A percentile compares a stretch with the other conserved stretches of the same genome.
Evolutionary conservation across 164 flowering plant species (phyloP).

Genomic region (Hamamelis virginiana): DNA sequence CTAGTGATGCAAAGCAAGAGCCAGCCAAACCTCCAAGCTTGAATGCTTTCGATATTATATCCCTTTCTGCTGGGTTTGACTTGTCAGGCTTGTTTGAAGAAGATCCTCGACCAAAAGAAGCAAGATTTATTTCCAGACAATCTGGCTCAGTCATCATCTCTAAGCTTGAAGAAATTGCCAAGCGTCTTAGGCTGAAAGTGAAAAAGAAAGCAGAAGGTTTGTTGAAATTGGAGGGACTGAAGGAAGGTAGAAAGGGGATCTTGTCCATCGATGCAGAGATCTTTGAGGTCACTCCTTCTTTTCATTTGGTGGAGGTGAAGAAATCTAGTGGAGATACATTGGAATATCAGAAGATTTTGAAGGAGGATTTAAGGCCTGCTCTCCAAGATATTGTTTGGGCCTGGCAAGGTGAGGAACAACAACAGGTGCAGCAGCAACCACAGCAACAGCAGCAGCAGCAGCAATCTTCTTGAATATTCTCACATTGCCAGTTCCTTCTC

Average conservation of each 20-base stretch:
- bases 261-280: slow-evolving; percentile 78
- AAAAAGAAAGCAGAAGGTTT: slow-evolving; percentile 54
- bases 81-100: slow-evolving; percentile 70
- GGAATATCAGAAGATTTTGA: slow-evolving; percentile 61
- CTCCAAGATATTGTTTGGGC: slow-evolving; percentile 79
- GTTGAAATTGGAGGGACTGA: slow-evolving; percentile 52
- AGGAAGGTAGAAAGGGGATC: slow-evolving; percentile 64
- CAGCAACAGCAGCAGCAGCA: slow-evolving; percentile 13
- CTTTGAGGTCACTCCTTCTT: slow-evolving; percentile 59
- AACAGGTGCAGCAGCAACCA: slow-evolving; percentile 22
- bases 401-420: slow-evolving; percentile 58
- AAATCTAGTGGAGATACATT: slow-evolving; percentile 69
- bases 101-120: slow-evolving; percentile 32
- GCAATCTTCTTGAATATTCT: slow-evolving; percentile 13
- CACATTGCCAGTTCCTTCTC: background rate
- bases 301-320: slow-evolving; percentile 70
- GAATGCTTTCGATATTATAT: slow-evolving; percentile 87
- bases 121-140: slow-evolving; percentile 53
- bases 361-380: slow-evolving; percentile 64
- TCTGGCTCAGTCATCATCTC: slow-evolving; percentile 63
- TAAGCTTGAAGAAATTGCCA: slow-evolving; percentile 63
- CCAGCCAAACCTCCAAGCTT: slow-evolving; percentile 31
- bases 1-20: slow-evolving; percentile 33
- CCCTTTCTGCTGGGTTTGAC: slow-evolving; percentile 75
- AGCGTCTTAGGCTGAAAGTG: slow-evolving; percentile 40